Evolutionary conservation across 179 eudicot species (phyloP), one percentile per base, ranked within the genome.

Genomic region (Amaranthus tricolor): DNA sequence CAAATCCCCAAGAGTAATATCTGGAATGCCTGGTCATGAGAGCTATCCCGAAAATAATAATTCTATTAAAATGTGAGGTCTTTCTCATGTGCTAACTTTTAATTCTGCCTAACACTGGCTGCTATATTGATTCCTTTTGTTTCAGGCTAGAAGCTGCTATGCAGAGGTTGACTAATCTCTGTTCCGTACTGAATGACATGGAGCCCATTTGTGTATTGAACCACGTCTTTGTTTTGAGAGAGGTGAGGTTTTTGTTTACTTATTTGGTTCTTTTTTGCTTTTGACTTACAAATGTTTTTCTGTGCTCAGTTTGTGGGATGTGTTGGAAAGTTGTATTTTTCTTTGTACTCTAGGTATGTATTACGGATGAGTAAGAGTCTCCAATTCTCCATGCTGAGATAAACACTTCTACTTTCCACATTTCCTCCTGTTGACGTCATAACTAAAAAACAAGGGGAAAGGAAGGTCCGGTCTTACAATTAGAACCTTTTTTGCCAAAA

Each of bases 81-180:
- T 74, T 68, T 44, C 12, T 80, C 70, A 16, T 61, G 20, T 78
- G 48, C 59, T 58, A 31, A 60, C 51, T 70, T 66, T 70, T 31
- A 75, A 40, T 50, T 59, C 48, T 64, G 65, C 56, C 45, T 54
- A 57, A 13, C 54, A 54, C 47, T 50, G 21, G 21, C 62, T 53
- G 20, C 24, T 16, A 16, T 48, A 55, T 83, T 52, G 40, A 62
- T 69, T 55, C 48, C 68, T 75, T 74, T 74, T 76, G 51, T 80
- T 66, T 76, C 92, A 95, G 99, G 99, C 85, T 95, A 86, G 99
- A 95, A 89, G 99, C 99, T 79, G 99, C 99, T 69, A 91, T 95
- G 99, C 99, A 95, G 87, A 91, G 99, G 80, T 78, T 95, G 90
- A 95, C 97, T 71, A 95, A 95, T 82, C 96, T 95, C 55, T 95